Percentiles rank a stretch among this genome's conserved stretches.
phyloP scores from a whole-genome alignment of 2,329 filamentous ascomycete genomes.

The Capronia epimyces region DNA sequence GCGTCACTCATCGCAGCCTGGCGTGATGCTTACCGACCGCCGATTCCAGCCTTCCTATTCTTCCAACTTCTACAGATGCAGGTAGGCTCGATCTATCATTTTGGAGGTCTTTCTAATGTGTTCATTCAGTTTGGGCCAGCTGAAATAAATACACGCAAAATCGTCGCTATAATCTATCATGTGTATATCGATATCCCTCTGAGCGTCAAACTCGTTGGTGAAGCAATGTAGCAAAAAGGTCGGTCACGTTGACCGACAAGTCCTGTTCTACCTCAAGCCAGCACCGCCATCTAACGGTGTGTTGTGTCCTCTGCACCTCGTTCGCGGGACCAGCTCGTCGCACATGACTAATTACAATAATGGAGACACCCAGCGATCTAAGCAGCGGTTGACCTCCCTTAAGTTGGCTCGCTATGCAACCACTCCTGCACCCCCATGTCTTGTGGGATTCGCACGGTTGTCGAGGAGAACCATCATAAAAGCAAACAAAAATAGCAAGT shows the following conservation, averaged over 20 bases:
- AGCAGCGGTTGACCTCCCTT: conserved; percentile 4
- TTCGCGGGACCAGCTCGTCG: conserved; percentile 16
- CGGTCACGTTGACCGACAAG: conserved; percentile 12
- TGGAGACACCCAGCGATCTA: conserved; percentile 9
- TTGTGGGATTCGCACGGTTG: conserved; percentile 2
- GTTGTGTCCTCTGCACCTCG: conserved; percentile 4
- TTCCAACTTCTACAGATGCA: too few species aligned
- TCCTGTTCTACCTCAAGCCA: conserved; percentile 13
- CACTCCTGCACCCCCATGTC: conserved; percentile 7
- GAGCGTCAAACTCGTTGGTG: conserved; percentile 6
- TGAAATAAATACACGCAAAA: too few species aligned
- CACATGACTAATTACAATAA: conserved; percentile 25
- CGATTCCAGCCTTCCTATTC: too few species aligned
- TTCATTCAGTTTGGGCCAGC: too few species aligned
- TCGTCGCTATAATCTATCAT: conserved; percentile 16
- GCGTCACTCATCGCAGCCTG: conserved; percentile 25
- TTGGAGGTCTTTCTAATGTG: too few species aligned
- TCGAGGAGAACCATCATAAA: conserved; percentile 9
- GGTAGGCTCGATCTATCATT: too few species aligned
- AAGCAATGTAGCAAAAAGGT: conserved; percentile 9
- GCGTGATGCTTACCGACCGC: too few species aligned
- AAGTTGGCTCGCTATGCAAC: conserved; percentile 10
- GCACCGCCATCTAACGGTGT: conserved; percentile 10
- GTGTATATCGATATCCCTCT: conserved; percentile 18
- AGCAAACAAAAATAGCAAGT: conserved; percentile 5